phyloP scores from a whole-genome alignment of 139 green algal genomes.

The Astrephomene gubernaculifera region DNA sequence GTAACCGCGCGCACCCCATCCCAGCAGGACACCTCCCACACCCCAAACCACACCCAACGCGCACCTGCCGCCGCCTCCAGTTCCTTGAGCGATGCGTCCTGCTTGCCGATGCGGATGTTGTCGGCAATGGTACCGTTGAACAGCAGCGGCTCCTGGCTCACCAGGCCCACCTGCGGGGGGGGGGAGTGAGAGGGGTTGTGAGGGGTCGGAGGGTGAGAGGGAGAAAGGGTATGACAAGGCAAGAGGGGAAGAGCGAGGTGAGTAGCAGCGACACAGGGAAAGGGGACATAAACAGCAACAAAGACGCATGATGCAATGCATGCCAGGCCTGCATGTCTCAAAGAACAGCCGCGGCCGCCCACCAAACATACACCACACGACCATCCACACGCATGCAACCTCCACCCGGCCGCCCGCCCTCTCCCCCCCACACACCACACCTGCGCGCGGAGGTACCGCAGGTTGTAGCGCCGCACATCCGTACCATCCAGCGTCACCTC shows the following conservation, averaged over 20 bases:
- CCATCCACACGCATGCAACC: too few species aligned
- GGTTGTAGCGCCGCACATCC: slow-evolving; percentile 82
- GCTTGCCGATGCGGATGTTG: slow-evolving; percentile 78
- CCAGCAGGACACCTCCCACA: too few species aligned
- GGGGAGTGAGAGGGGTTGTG: not conserved
- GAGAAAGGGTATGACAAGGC: not conserved
- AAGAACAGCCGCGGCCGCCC: too few species aligned
- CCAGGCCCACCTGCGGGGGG: slow-evolving; percentile 19
- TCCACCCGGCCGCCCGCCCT: too few species aligned
- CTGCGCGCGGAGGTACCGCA: slow-evolving; percentile 82
- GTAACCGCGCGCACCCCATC: too few species aligned
- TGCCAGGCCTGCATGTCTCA: too few species aligned
- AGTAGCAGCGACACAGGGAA: too few species aligned
- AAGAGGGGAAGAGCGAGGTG: too few species aligned
- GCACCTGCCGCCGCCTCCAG: slow-evolving; percentile 74
- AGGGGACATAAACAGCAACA: too few species aligned
- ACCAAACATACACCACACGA: too few species aligned
- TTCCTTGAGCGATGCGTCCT: slow-evolving; percentile 61
- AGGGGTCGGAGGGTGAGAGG: too few species aligned
- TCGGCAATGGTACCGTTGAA: slow-evolving; percentile 77
- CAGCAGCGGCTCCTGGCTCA: slow-evolving; percentile 90
- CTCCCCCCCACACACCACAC: slow-evolving; percentile 28
- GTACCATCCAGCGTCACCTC: slow-evolving; percentile 86
- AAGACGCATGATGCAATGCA: too few species aligned
- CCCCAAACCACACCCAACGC: not conserved